These are phyloP conservation scores for Cocos nucifera DNA, from an alignment of 176 grass and related monocot species.

Conservation along the genomic window DNA sequence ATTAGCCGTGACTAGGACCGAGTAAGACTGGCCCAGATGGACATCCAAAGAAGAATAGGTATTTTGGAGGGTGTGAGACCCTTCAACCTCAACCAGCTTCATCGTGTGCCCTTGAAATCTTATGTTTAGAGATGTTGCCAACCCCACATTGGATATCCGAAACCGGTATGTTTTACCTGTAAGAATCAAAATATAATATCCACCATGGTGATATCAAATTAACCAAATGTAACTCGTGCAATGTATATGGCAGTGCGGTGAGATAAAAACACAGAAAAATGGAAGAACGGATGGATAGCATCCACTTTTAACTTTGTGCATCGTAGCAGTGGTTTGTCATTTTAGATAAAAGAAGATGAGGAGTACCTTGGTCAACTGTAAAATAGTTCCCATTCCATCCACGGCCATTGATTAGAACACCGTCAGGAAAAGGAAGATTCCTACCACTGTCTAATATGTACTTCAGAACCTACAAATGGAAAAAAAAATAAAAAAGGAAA, in stretches of 20 bases:
- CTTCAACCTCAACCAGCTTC: slow-evolving; percentile 86
- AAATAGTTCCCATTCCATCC: slow-evolving; percentile 51
- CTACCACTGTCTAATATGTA: slow-evolving; percentile 56
- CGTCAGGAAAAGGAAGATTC: slow-evolving; percentile 53
- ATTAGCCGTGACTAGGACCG: slow-evolving; percentile 67
- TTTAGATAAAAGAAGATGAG: too few relatives aligned
- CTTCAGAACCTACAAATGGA: slow-evolving; percentile 44
- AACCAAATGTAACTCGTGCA: not conserved
- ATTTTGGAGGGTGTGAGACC: slow-evolving; percentile 71
- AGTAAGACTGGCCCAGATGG: slow-evolving; percentile 88
- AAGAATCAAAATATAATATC: not conserved
- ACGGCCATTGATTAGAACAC: slow-evolving; percentile 61
- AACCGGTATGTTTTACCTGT: slow-evolving; percentile 72
- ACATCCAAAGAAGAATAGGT: slow-evolving; percentile 73
- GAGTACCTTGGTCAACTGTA: slow-evolving; percentile 45
- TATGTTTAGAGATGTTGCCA: slow-evolving; percentile 65
- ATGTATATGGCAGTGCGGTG: too few relatives aligned
- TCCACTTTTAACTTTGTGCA: too few relatives aligned
- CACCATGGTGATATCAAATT: not conserved
- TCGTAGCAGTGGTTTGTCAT: too few relatives aligned
- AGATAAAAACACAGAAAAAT: too few relatives aligned
- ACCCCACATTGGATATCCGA: slow-evolving; percentile 70
- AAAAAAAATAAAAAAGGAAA: not conserved
- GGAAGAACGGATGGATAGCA: not conserved
- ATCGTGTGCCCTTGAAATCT: slow-evolving; percentile 82